A percentile compares a stretch with the other conserved stretches of the same genome.
phyloP scores from a whole-genome alignment of 371 early-diverging fungal genomes.

The Entomophthora muscae region DNA sequence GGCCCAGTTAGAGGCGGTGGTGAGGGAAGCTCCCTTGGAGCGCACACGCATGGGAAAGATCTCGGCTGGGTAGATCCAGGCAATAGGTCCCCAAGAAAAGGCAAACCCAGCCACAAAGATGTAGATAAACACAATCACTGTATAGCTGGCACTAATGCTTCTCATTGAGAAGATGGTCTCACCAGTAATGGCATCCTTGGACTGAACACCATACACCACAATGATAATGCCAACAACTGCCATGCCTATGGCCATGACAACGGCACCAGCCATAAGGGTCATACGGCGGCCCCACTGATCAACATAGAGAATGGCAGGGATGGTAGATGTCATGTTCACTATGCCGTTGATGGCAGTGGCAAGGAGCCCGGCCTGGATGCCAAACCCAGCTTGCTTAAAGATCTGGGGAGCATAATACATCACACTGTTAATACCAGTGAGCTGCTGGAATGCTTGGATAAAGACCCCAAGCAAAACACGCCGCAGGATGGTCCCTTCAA shows the following conservation, averaged over 20 bases:
- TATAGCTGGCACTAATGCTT: slow-evolving; percentile 24
- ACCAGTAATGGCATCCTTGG: slow-evolving; percentile 7
- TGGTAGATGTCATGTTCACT: slow-evolving; percentile 47
- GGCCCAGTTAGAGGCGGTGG: too few species aligned
- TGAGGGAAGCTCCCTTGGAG: too few species aligned
- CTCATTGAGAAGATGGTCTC: slow-evolving; percentile 19
- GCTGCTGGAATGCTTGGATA: slow-evolving; percentile 47
- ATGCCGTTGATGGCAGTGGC: slow-evolving; percentile 54
- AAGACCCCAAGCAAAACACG: slow-evolving; percentile 42
- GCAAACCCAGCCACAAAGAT: slow-evolving; percentile 58
- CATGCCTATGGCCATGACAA: slow-evolving; percentile 29
- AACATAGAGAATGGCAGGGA: too few species aligned
- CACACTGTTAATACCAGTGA: too few species aligned
- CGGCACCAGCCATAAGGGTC: slow-evolving; percentile 30
- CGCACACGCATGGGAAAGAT: too few species aligned
- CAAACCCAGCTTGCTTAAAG: slow-evolving; percentile 41
- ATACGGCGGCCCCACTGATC: slow-evolving; percentile 46
- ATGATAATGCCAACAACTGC: slow-evolving; percentile 26
- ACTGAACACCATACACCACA: slow-evolving; percentile 19
- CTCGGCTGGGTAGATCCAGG: too few species aligned
- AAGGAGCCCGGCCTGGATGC: slow-evolving; percentile 24
- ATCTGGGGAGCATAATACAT: slow-evolving; percentile 53
- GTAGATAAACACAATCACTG: slow-evolving; percentile 45
- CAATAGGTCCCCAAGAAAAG: too few species aligned
- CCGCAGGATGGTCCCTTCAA: slow-evolving; percentile 30